Percentiles rank a stretch among this genome's conserved stretches.
Conservation (phyloP, 2,329 filamentous ascomycete species). For the Fusarium xyrophilum region DNA sequence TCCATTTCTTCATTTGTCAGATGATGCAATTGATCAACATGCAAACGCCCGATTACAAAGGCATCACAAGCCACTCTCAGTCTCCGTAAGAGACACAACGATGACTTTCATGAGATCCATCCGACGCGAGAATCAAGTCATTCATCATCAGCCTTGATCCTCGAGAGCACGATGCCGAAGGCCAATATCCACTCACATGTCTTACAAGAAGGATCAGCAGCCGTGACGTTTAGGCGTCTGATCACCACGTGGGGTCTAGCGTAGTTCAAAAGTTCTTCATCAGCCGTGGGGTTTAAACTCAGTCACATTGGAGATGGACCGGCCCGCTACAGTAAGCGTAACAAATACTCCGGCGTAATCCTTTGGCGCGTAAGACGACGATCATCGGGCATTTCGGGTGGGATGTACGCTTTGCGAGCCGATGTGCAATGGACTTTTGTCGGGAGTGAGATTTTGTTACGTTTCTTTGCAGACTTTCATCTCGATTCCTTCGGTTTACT, state of each 20-base stretch:
- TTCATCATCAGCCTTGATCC: not conserved
- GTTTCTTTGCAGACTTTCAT: not conserved
- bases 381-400: rapidly evolving
- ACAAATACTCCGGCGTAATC: not conserved
- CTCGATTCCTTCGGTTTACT: rapidly evolving
- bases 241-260: not conserved
- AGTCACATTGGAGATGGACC: not conserved
- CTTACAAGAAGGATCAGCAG: rapidly evolving
- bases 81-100: rapidly evolving
- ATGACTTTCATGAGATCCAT: rapidly evolving
- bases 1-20: rapidly evolving
- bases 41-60: not conserved
- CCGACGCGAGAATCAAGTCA: rapidly evolving
- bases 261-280: not conserved
- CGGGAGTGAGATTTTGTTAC: rapidly evolving
- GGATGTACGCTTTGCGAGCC: not conserved
- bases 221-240: not conserved
- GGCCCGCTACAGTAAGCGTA: not conserved
- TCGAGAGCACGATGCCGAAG: not conserved
- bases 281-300: not conserved
- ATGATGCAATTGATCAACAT: not conserved
- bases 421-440: not conserved
- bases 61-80: rapidly evolving
- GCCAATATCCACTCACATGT: not conserved
- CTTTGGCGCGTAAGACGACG: not conserved